These are phyloP conservation scores for Penicillium occitanis DNA, from an alignment of 2,329 filamentous ascomycete species.

Conservation along the genomic window DNA sequence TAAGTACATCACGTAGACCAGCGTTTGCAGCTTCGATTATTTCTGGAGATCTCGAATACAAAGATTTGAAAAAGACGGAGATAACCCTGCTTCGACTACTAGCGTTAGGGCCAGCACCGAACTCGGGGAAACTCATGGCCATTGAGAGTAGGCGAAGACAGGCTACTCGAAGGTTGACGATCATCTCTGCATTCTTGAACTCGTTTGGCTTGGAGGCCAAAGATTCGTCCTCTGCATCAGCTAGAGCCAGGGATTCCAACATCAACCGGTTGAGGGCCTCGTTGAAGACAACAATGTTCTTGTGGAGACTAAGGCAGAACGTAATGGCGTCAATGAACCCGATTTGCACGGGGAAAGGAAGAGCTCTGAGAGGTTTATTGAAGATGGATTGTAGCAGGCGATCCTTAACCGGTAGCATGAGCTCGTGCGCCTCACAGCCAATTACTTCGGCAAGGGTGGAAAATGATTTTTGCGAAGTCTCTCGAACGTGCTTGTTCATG, in stretches of 20 bases:
- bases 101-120: conserved; percentile 72
- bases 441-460: conserved; percentile 77
- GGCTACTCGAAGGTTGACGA: conserved; percentile 85
- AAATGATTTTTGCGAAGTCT: conserved; percentile 78
- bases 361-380: conserved; percentile 85
- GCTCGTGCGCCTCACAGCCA: conserved; percentile 76
- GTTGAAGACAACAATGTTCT: conserved; percentile 86
- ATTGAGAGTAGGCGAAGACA: conserved; percentile 92
- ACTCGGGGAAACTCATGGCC: conserved; percentile 90
- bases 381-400: conserved; percentile 88
- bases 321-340: conserved; percentile 98
- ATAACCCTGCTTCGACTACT: conserved; percentile 69
- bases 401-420: conserved; percentile 87
- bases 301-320: conserved; percentile 86
- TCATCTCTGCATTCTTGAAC: conserved; percentile 91
- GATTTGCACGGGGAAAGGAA: conserved; percentile 94
- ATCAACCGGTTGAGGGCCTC: conserved; percentile 86
- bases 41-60: conserved; percentile 88
- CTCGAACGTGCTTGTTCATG: conserved; percentile 92
- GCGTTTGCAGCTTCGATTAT: conserved; percentile 93
- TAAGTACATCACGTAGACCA: conserved; percentile 81
- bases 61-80: conserved; percentile 93
- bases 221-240: conserved; percentile 91
- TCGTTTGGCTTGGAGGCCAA: conserved; percentile 90
- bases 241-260: conserved; percentile 88